Conservation (phyloP, 352 stramenopile species). For the Saprolegnia diclina region DNA sequence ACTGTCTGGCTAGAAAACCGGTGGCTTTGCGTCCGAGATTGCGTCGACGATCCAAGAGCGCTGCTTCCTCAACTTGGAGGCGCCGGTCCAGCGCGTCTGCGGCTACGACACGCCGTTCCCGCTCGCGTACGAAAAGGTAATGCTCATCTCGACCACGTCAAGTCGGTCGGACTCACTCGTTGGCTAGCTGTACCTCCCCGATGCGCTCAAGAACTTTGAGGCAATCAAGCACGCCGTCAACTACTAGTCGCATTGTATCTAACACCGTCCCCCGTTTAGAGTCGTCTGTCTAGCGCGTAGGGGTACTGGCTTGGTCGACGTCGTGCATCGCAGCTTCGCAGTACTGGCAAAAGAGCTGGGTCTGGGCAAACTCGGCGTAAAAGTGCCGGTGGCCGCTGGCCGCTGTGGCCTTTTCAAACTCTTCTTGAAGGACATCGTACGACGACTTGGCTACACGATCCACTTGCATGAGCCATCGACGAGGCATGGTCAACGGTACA, state of each 20-base stretch:
- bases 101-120: slow-evolving; percentile 98
- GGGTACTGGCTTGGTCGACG: no score
- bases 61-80: slow-evolving; percentile 95
- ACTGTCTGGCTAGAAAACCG: slow-evolving; percentile 72
- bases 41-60: slow-evolving; percentile 88
- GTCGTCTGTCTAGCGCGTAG: no score
- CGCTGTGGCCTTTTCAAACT: slow-evolving; percentile 59
- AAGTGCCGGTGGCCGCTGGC: slow-evolving; percentile 68
- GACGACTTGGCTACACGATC: slow-evolving; percentile 43
- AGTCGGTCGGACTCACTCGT: no score
- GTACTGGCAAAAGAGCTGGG: slow-evolving; percentile 82
- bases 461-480: no score
- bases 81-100: slow-evolving; percentile 90
- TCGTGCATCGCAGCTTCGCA: slow-evolving; percentile 61
- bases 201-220: slow-evolving; percentile 93
- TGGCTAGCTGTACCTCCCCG: slow-evolving; percentile 84
- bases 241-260: slow-evolving; percentile 41
- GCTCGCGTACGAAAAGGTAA: slow-evolving; percentile 93
- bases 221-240: slow-evolving; percentile 91
- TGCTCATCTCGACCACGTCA: no score
- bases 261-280: background rate
- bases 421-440: slow-evolving; percentile 72
- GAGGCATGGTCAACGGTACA: no score
- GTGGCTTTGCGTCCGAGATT: slow-evolving; percentile 95
- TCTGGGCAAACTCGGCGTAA: slow-evolving; percentile 77